phyloP scores from a whole-genome alignment of 2,329 filamentous ascomycete species.

The Fusarium sarcochroum region DNA sequence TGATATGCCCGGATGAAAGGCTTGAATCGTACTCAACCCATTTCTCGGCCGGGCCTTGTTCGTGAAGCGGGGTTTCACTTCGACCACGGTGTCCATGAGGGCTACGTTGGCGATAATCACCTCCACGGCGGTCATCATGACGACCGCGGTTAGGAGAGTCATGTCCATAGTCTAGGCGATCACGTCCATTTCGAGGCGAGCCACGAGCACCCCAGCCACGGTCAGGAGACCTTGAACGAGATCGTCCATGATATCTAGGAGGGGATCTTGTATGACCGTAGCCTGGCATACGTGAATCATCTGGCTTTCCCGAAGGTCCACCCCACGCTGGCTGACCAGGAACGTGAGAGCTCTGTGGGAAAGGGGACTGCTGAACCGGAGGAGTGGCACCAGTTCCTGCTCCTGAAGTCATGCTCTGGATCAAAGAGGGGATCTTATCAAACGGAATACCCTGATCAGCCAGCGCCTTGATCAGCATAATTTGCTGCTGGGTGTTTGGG shows the following conservation, averaged over 20 bases:
- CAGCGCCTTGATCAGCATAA: conserved; percentile 81
- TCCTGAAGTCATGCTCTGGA: conserved; percentile 65
- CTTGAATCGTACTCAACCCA: conserved; percentile 84
- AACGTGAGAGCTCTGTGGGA: conserved; percentile 61
- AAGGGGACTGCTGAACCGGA: conserved; percentile 48
- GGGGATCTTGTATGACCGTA: conserved; percentile 75
- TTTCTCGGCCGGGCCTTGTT: conserved; percentile 65
- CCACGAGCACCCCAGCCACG: conserved; percentile 77
- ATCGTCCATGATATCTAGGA: conserved; percentile 70
- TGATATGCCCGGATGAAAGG: conserved; percentile 84
- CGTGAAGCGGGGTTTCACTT: conserved; percentile 69
- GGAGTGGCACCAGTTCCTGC: conserved; percentile 52
- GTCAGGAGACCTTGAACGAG: conserved; percentile 84
- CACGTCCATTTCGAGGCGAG: conserved; percentile 72
- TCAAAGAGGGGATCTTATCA: conserved; percentile 78
- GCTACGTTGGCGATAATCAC: conserved; percentile 90
- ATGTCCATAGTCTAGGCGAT: conserved; percentile 82
- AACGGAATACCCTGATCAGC: conserved; percentile 81
- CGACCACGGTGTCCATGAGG: conserved; percentile 78
- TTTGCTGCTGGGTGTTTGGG: conserved; percentile 75
- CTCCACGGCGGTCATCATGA: conserved; percentile 69
- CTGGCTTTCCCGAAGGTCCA: conserved; percentile 49
- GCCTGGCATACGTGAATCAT: conserved; percentile 69
- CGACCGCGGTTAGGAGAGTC: conserved; percentile 74
- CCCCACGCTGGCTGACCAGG: conserved; percentile 53